Conservation (phyloP, 805 yeast species). For the Yarrowia bubula region DNA sequence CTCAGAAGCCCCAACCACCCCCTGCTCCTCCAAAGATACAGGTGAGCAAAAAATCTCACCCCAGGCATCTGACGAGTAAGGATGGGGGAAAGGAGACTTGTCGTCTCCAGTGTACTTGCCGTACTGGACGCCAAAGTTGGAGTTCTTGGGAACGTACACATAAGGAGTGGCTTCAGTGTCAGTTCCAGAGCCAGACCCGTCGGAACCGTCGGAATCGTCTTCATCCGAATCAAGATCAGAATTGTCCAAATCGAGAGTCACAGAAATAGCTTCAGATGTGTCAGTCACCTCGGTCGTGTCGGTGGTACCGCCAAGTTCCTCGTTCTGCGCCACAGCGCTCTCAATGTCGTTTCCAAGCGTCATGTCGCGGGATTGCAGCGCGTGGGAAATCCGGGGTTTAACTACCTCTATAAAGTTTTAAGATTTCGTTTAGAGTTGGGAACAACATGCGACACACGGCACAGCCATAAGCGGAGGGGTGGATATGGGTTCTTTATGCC, state of each 20-base stretch:
- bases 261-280: neutral
- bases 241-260: too few species aligned
- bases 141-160: neutral
- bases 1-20: neutral
- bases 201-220: neutral
- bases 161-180: neutral
- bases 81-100: slow-evolving; percentile 2
- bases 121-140: slow-evolving; percentile 1
- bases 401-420: neutral
- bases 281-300: neutral
- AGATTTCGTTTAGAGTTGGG: too few species aligned
- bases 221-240: neutral
- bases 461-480: too few species aligned
- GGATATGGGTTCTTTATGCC: too few species aligned
- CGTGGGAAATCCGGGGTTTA: neutral
- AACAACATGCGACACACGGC: too few species aligned
- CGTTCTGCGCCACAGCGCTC: neutral
- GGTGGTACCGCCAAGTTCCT: neutral
- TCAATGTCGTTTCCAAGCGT: neutral
- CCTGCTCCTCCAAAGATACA: slow-evolving; percentile 12
- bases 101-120: neutral
- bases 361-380: neutral
- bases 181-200: too few species aligned
- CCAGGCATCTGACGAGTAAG: neutral
- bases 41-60: neutral